phyloP scores from a whole-genome alignment of 2,329 filamentous ascomycete species.

The Pyrenophora graminea region DNA sequence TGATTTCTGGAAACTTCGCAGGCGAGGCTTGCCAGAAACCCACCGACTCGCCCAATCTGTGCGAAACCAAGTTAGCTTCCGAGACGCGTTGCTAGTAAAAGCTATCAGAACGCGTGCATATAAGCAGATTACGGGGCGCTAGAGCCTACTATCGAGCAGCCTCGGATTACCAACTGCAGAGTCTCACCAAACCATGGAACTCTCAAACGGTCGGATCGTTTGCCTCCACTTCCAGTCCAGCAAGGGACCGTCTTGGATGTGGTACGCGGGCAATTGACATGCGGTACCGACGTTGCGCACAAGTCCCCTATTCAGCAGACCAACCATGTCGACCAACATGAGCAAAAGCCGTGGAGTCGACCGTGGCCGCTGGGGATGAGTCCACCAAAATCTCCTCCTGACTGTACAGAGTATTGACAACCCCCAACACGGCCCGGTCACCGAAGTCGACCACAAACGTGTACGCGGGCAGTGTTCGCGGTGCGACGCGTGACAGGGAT shows the following conservation, averaged over 20 bases:
- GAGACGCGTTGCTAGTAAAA: constrained; percentile 16
- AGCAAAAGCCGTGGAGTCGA: constrained; percentile 22
- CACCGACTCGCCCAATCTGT: constrained; percentile 17
- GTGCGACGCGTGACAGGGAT: constrained; percentile 17
- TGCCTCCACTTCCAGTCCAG: constrained; percentile 11
- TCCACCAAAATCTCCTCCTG: constrained; percentile 2
- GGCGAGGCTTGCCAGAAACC: constrained; percentile 18
- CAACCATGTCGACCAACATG: constrained; percentile 32
- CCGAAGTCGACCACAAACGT: not conserved
- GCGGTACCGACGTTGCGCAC: no score
- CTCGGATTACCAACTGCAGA: constrained; percentile 15
- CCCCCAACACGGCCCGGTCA: no score
- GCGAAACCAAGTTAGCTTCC: constrained; percentile 19
- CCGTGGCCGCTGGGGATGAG: constrained; percentile 4
- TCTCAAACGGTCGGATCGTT: not conserved
- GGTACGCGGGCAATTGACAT: no score
- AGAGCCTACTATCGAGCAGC: constrained; percentile 10
- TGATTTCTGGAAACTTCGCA: constrained; percentile 30
- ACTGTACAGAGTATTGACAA: not conserved
- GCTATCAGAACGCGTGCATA: constrained; percentile 15
- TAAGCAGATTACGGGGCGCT: constrained; percentile 10
- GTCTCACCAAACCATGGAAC: constrained; percentile 14
- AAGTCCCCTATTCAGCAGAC: constrained; percentile 28
- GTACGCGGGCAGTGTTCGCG: constrained; percentile 6
- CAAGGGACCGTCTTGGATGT: no score